Base-by-base conservation (phyloP, 2,329 filamentous ascomycete species). In the Phaeosphaeria sp. region DNA sequence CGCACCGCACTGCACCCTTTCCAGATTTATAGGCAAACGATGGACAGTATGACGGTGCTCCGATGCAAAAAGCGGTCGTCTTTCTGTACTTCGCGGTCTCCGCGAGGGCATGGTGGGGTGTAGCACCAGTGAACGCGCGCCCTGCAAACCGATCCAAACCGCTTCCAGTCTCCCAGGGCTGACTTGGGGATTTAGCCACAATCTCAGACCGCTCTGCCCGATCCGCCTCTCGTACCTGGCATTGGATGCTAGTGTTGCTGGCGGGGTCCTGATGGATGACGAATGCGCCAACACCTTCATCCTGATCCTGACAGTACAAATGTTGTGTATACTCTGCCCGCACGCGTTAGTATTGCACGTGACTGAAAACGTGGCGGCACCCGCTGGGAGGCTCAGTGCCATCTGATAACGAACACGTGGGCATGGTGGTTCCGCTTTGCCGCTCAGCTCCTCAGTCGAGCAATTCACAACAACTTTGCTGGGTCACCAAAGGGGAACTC, bases 11-110 rank as follows among this genome's bases (percentile, higher is more conserved):
- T 17, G 27, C 46, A 51, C 22, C 13, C n/a, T 44, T 58, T 49
- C 60, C 61, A 63, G 56, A 63, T 63, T 62, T 66, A 56, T 44
- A 51, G 48, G 46, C 36, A 64, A 56, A 58, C 65, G 55, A 64
- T 63, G 48, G 62, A 66, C 60, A 33, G 49, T 43, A 22, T 48
- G 52, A 52, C 52, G 51, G 47, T 55, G 56, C 62, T 59, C 43
- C 43, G 43, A 27, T 20, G 17, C 22, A 54, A 62, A 67, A 56
- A 57, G 65, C 66, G 59, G 63, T 66, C 63, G 58, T 63, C 51
- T 56, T 60, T 53, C 44, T 58, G 53, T 54, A 58, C 55, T 50
- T 67, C 56, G 64, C 66, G 53, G 50, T 46, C 54, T 58, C 60
- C 59, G 55, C 56, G 46, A 46, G 51, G 51, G 52, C 43, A 48